A percentile compares a stretch with the other conserved stretches of the same genome.
Evolutionary conservation across 441 rosid genomes (phyloP).

Genomic region (Populus tomentosa): DNA sequence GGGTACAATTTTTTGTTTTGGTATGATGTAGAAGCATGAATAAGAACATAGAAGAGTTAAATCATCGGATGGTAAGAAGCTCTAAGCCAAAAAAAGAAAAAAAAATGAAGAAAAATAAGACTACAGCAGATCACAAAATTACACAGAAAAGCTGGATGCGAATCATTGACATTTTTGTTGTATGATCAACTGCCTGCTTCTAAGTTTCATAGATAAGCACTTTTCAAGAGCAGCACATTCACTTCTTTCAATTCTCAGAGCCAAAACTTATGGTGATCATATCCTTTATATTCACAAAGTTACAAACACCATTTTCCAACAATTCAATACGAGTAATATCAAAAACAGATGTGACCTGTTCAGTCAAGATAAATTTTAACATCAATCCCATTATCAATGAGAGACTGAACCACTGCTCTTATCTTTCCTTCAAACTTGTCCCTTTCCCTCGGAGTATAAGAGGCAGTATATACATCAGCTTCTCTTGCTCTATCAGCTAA

Average conservation of each 20-base stretch:
- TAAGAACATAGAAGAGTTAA: no score
- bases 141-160: no score
- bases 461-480: constrained; percentile 78
- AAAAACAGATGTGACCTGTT: constrained; percentile 7
- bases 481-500: constrained; percentile 78
- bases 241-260: background rate
- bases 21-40: no score
- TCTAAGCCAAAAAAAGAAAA: no score
- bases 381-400: constrained; percentile 81
- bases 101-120: no score
- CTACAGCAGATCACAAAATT: no score
- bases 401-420: constrained; percentile 88
- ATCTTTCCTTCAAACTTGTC: constrained; percentile 94
- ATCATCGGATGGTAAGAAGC: no score
- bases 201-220: no score
- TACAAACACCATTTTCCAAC: background rate
- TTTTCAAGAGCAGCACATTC: background rate
- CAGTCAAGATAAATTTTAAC: constrained; percentile 76
- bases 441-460: constrained; percentile 77
- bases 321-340: background rate
- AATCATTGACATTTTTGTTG: no score
- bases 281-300: background rate
- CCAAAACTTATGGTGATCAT: background rate
- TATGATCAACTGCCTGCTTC: no score
- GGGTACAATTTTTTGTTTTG: no score